Conservation (phyloP, 768 basidiomycete genomes). For the Leccinum broughii region DNA sequence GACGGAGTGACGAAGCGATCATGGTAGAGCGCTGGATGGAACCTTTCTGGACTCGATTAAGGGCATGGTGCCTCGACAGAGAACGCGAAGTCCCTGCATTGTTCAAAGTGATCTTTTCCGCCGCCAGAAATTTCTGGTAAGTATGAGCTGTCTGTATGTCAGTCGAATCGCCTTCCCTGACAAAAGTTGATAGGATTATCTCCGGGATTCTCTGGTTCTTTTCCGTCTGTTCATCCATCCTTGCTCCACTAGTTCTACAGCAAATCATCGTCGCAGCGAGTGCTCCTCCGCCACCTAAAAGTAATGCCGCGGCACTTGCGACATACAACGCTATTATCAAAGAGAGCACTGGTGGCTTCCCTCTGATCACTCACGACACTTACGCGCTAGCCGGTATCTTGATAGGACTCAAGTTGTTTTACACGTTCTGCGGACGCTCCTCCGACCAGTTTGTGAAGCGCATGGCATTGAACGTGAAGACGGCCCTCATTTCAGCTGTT, state of each 20-base stretch:
- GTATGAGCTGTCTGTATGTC: not conserved
- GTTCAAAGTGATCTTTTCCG: constrained; percentile 19
- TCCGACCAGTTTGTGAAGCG: constrained; percentile 32
- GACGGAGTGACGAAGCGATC: constrained; percentile 26
- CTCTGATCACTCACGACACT: constrained; percentile 27
- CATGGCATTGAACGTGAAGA: constrained; percentile 32
- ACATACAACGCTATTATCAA: constrained; percentile 22
- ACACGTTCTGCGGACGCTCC: constrained; percentile 28
- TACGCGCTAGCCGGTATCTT: constrained; percentile 26
- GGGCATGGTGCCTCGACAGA: constrained; percentile 20
- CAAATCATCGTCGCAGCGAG: constrained; percentile 28
- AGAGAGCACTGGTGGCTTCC: constrained; percentile 30
- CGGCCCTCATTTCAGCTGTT: constrained; percentile 30
- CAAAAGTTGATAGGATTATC: constrained; percentile 17
- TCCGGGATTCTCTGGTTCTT: constrained; percentile 33
- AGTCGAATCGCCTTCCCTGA: not conserved
- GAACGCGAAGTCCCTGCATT: constrained; percentile 15
- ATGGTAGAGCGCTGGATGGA: constrained; percentile 27
- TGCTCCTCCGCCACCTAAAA: constrained; percentile 21
- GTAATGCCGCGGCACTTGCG: constrained; percentile 22
- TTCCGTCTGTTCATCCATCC: constrained; percentile 21
- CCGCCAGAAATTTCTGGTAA: constrained; percentile 19
- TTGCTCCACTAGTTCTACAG: constrained; percentile 29
- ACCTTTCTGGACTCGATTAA: constrained; percentile 27
- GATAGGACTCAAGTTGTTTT: constrained; percentile 27